Conservation (phyloP, 345 rosid genomes). For the Citrus mangshanensis region DNA sequence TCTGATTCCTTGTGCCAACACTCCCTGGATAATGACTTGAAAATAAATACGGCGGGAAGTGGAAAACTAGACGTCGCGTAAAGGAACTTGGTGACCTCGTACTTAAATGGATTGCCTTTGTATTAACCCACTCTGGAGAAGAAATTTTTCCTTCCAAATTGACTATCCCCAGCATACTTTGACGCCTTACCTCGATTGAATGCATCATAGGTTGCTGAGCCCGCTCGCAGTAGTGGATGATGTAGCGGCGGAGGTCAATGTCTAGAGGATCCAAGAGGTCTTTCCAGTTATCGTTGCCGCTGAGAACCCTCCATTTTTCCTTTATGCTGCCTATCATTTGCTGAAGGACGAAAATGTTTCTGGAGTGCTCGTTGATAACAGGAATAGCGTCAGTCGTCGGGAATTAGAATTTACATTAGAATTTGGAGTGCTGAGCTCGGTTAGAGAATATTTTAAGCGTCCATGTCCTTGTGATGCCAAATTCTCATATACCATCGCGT, state of each 20-base stretch:
- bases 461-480: background rate
- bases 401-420: background rate
- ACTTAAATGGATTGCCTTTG: constrained; percentile 21
- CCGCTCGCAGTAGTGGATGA: constrained; percentile 37
- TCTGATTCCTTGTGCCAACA: constrained; percentile 38
- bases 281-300: constrained; percentile 27
- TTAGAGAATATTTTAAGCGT: background rate
- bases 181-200: constrained; percentile 33
- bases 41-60: constrained; percentile 32
- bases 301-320: constrained; percentile 29
- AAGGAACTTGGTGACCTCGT: constrained; percentile 45
- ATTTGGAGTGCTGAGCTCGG: background rate
- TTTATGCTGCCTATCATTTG: constrained; percentile 12
- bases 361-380: background rate
- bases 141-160: constrained; percentile 1
- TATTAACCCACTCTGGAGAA: constrained; percentile 15
- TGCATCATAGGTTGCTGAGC: constrained; percentile 43
- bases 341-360: background rate
- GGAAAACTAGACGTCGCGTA: constrained; percentile 49
- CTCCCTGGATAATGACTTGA: constrained; percentile 32
- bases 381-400: too few relatives aligned
- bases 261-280: constrained; percentile 27
- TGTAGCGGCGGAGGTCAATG: constrained; percentile 26
- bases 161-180: constrained; percentile 33
- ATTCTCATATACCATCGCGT: background rate